A percentile compares a stretch with the other conserved stretches of the same genome.
phyloP scores from a whole-genome alignment of 2,329 filamentous ascomycete genomes.

The Metarhizium sp. region DNA sequence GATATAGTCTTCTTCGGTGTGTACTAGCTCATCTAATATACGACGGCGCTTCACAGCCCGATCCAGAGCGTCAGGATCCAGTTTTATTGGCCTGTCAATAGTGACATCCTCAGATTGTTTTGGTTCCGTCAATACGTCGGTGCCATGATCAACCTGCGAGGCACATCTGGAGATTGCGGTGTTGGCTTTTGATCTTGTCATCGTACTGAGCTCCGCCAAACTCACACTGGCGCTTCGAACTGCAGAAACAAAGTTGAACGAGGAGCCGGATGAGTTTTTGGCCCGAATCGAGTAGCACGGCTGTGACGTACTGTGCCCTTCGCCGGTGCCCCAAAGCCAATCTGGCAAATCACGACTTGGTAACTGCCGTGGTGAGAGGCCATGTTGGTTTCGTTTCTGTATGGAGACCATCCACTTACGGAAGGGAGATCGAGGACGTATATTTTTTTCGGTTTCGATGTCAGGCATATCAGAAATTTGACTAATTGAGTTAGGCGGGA shows the following conservation, averaged over 20 bases:
- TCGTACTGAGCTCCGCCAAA: constrained; percentile 60
- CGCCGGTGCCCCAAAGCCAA: not conserved
- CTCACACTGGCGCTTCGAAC: constrained; percentile 77
- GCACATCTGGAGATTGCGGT: constrained; percentile 41
- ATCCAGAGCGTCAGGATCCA: constrained; percentile 62
- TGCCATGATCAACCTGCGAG: constrained; percentile 53
- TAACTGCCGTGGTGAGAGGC: constrained; percentile 8
- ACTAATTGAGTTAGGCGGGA: not conserved
- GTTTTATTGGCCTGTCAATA: constrained; percentile 38
- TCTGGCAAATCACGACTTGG: constrained; percentile 4
- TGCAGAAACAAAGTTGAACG: constrained; percentile 69
- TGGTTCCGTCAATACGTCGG: constrained; percentile 49
- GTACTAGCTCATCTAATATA: constrained; percentile 76
- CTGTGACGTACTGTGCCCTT: not conserved
- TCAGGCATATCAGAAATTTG: not conserved
- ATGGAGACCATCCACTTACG: constrained; percentile 66
- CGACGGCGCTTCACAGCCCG: constrained; percentile 67
- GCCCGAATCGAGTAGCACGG: constrained; percentile 3
- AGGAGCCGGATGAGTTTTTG: constrained; percentile 53
- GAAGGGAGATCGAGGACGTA: constrained; percentile 38
- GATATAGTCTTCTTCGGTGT: constrained; percentile 82
- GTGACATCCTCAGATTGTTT: constrained; percentile 57
- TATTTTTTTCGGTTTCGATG: not conserved
- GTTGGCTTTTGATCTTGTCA: constrained; percentile 48
- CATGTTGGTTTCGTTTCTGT: constrained; percentile 44